These are phyloP conservation scores for Pseudogymnoascus sp. DNA, from an alignment of 2,329 filamentous ascomycete genomes.

Conservation along the genomic window DNA sequence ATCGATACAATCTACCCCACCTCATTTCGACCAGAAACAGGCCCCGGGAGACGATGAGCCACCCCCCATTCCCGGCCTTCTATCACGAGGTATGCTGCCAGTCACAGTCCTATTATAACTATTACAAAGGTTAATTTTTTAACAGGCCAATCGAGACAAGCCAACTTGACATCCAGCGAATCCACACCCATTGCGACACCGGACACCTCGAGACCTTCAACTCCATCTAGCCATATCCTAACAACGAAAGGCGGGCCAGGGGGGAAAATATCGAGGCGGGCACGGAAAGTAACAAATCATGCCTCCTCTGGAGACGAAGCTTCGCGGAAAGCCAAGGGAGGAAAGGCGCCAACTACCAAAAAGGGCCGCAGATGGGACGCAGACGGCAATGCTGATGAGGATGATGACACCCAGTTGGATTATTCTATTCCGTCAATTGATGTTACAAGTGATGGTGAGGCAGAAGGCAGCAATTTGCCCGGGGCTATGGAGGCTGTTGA, in stretches of 20 bases:
- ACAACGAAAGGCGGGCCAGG: conserved; percentile 68
- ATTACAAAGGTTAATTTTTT: conserved; percentile 7
- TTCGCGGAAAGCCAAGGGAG: conserved; percentile 48
- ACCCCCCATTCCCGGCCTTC: conserved; percentile 35
- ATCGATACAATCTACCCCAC: conserved; percentile 20
- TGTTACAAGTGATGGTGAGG: conserved; percentile 44
- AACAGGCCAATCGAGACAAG: conserved; percentile 22
- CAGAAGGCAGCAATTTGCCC: conserved; percentile 37
- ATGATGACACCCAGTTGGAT: conserved; percentile 70
- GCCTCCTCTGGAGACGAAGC: conserved; percentile 80
- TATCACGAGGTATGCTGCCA: conserved; percentile 21
- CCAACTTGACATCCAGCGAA: conserved; percentile 37
- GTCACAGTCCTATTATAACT: background rate
- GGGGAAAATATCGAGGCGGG: conserved; percentile 70
- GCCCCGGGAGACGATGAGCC: conserved; percentile 36
- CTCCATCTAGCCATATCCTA: conserved; percentile 60
- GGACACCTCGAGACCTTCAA: conserved; percentile 69
- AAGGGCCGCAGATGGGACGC: conserved; percentile 89
- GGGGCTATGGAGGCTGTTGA: conserved; percentile 66
- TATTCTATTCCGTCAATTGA: conserved; percentile 63
- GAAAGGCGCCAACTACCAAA: conserved; percentile 54
- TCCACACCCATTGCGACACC: conserved; percentile 63
- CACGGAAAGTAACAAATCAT: conserved; percentile 60
- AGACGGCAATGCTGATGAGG: conserved; percentile 76
- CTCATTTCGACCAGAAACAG: conserved; percentile 19